These are phyloP conservation scores for Trichoderma pleuroti DNA, from an alignment of 2,329 filamentous ascomycete genomes.

Conservation along the genomic window DNA sequence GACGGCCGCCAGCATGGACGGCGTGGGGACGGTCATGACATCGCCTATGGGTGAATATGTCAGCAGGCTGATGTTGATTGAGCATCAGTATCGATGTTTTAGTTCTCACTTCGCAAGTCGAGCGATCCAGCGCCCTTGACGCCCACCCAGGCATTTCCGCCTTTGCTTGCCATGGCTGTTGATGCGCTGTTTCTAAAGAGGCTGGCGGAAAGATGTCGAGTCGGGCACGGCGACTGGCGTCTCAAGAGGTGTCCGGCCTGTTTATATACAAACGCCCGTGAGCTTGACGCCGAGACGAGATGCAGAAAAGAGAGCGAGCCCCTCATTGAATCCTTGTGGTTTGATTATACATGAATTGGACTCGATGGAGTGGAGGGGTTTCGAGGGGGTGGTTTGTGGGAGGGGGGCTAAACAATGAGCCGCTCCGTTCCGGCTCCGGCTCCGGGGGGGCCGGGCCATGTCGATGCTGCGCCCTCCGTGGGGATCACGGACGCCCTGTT, in stretches of 20 bases:
- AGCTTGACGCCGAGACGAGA: background rate
- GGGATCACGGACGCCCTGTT: background rate
- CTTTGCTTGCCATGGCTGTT: background rate
- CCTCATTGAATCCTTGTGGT: background rate
- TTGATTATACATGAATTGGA: background rate
- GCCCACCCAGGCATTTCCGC: constrained; percentile 36
- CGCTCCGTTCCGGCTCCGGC: background rate
- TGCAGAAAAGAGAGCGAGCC: background rate
- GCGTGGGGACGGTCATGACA: constrained; percentile 67
- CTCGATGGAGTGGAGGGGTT: background rate
- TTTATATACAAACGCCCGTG: background rate
- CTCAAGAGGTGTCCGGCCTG: background rate
- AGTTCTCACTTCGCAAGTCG: constrained; percentile 39
- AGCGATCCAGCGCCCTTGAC: constrained; percentile 37
- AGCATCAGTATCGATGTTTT: background rate
- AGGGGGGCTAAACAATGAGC: background rate
- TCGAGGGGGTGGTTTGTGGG: background rate
- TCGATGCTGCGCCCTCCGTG: background rate
- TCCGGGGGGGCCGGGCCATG: background rate
- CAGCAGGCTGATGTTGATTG: background rate
- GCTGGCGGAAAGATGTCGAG: background rate
- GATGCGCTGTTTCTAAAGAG: background rate
- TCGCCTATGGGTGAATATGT: constrained; percentile 39
- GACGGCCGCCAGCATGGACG: constrained; percentile 79
- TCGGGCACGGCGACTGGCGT: background rate